phyloP scores from a whole-genome alignment of 441 rosid species.

The Adansonia grandidieri region DNA sequence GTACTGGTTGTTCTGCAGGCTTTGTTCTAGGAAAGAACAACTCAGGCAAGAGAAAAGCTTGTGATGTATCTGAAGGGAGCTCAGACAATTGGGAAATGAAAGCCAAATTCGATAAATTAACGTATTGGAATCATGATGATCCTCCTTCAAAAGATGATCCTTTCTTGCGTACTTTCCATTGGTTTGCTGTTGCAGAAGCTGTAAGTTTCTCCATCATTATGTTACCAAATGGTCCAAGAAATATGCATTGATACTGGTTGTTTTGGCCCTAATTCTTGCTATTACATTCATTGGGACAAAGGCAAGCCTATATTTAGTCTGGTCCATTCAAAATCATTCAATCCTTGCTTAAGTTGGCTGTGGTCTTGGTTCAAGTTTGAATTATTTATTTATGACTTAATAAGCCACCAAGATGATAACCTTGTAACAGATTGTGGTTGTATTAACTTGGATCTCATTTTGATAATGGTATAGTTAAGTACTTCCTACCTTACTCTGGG shows the following conservation, averaged over 20 bases:
- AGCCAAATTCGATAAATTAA: conserved; percentile 69
- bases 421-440: neutral
- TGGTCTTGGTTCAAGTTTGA: neutral
- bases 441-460: neutral
- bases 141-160: conserved; percentile 78
- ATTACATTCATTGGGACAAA: neutral
- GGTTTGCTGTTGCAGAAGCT: conserved; percentile 71
- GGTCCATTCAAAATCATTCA: neutral
- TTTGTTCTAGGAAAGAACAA: conserved; percentile 68
- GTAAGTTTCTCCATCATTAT: conserved; percentile 48
- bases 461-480: no score
- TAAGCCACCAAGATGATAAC: neutral
- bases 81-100: conserved; percentile 63
- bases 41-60: conserved; percentile 54
- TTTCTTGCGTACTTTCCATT: conserved; percentile 67
- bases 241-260: neutral
- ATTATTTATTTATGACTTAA: neutral
- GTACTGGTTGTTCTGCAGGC: conserved; percentile 42
- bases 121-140: conserved; percentile 84
- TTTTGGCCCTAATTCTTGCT: neutral
- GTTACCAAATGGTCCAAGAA: neutral
- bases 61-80: conserved; percentile 40
- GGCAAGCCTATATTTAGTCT: neutral
- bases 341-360: neutral
- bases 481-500: conserved; percentile 13